These are phyloP conservation scores for Teunomyces tritomae DNA, from an alignment of 805 yeast species.

Conservation along the genomic window DNA sequence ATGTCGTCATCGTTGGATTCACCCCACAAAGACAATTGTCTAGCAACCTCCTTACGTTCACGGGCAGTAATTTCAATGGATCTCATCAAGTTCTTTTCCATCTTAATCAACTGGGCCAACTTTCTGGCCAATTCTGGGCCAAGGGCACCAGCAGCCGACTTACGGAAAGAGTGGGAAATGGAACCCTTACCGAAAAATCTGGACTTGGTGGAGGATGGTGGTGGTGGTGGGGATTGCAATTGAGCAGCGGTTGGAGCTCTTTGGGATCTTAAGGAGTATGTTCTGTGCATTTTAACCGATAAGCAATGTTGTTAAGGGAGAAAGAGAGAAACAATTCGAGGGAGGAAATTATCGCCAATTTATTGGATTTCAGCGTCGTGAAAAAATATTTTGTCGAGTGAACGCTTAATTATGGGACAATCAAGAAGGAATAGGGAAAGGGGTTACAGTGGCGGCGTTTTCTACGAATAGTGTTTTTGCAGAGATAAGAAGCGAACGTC, in stretches of 20 bases:
- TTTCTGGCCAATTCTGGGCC: constrained; percentile 96
- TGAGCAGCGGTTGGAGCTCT: constrained; percentile 85
- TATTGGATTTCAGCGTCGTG: constrained; percentile 2
- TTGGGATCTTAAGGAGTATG: constrained; percentile 73
- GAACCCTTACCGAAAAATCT: constrained; percentile 76
- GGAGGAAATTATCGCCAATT: constrained; percentile 4
- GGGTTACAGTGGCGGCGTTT: neutral
- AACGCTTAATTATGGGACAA: constrained; percentile 1
- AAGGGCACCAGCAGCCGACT: constrained; percentile 82
- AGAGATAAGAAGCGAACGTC: neutral
- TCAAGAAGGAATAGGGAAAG: neutral
- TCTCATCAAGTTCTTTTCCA: constrained; percentile 95
- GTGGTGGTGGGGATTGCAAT: constrained; percentile 77
- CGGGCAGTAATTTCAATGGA: constrained; percentile 88
- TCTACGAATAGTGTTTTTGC: too few species aligned
- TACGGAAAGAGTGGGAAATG: constrained; percentile 68
- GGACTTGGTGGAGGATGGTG: constrained; percentile 69
- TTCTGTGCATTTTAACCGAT: constrained; percentile 63
- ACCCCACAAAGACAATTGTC: constrained; percentile 97
- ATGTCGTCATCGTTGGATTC: constrained; percentile 97
- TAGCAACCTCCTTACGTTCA: constrained; percentile 95
- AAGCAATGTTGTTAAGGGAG: constrained; percentile 2
- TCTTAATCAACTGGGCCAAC: constrained; percentile 86
- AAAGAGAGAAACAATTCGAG: constrained; percentile 4
- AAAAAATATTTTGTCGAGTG: constrained; percentile 2